Evolutionary conservation across 495 filamentous ascomycete genomes (phyloP), one percentile per base, ranked within the genome.

Genomic region (Gamarada debralockiae): DNA sequence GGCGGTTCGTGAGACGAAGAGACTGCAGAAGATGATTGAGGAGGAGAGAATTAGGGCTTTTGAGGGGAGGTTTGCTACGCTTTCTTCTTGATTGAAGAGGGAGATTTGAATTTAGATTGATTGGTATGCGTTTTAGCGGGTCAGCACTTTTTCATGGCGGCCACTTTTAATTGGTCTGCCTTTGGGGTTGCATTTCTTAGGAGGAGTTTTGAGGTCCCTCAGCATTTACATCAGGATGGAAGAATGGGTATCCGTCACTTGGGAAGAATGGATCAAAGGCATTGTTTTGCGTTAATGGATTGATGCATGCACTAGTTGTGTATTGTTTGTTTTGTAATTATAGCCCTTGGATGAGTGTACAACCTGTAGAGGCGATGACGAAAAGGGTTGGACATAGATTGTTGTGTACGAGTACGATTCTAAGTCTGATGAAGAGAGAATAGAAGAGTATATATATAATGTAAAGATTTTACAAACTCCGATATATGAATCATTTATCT

Each of bases 1-100:
- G 55, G 91, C 93, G 34, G 80, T 93, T 59, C 82, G 84, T 46
- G 81, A 87, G 71, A 95, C 92, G 54, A 79, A 86, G 59, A 81
- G 78, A 62, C 76, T 97, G 50, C 85, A 95, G 58, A 66, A 61
- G 37, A 55, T 62, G 56, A 65, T 81, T 48, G 70, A 78, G 50
- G 69, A 72, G 37, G 77, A 78, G 61, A 68, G 53, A 55, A 45
- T 76, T 23, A 63, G 61, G 41, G 69, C 70, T 22, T 77, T 78
- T 52, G 66, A 79, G 53, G 63, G 66, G 36, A 63, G 70, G 44
- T 78, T 76, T 56, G 52, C 55, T 20, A 56, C 51, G 12, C 50
- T 64, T 37, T 15, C 20, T 5, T 53, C 55, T 25, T 57, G 29
- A 53, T 34, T 52, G 44, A 51, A 29, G 27, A 29, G 27, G 27